Evolutionary conservation across 202 grass and related monocot genomes (phyloP).

Genomic region (Eragrostis tef): DNA sequence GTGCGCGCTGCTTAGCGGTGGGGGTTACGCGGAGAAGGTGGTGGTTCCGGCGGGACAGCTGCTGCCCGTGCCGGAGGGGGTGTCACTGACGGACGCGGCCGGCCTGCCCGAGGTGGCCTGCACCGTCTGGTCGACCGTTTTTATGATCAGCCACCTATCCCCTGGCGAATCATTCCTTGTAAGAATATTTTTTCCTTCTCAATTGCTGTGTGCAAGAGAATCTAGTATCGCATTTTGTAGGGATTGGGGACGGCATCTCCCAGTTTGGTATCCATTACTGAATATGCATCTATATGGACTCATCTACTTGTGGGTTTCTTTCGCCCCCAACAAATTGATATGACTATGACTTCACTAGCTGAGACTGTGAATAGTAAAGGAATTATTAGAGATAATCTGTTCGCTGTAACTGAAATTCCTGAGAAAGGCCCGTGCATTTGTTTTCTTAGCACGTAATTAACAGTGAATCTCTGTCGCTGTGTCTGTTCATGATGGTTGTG

Average conservation of each 20-base stretch:
- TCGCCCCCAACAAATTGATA: background rate
- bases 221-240: background rate
- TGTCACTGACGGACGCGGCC: conserved; percentile 65
- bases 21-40: conserved; percentile 88
- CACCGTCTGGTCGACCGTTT: conserved; percentile 85
- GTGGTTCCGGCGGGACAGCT: conserved; percentile 66
- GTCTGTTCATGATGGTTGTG: background rate
- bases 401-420: background rate
- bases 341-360: background rate
- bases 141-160: conserved; percentile 78
- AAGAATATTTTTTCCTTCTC: background rate
- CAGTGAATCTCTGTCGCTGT: background rate
- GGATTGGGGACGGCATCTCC: background rate
- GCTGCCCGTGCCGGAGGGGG: conserved; percentile 66
- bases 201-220: background rate
- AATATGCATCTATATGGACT: too few relatives aligned
- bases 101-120: conserved; percentile 75
- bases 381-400: background rate
- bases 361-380: background rate
- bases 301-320: background rate
- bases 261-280: background rate
- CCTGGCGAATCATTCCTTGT: conserved; percentile 74
- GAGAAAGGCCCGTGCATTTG: background rate
- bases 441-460: background rate
- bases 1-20: conserved; percentile 67